These are phyloP conservation scores for Phytophthora capsici DNA, from an alignment of 352 stramenopile genomes.

Conservation along the genomic window DNA sequence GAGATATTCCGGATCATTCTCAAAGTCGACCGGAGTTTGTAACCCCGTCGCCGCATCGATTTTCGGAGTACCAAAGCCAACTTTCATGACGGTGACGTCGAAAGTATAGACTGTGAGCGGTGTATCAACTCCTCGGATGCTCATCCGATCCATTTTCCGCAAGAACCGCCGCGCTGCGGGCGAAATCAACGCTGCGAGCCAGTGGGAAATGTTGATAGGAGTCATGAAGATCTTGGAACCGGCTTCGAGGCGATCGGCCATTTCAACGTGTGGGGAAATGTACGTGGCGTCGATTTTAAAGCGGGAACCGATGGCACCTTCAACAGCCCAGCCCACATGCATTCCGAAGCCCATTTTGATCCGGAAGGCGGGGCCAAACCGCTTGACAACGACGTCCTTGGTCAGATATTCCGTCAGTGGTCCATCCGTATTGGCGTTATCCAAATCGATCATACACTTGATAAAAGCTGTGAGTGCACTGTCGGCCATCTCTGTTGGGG, in stretches of 20 bases:
- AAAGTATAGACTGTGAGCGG: constrained; percentile 90
- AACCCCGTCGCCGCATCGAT: constrained; percentile 63
- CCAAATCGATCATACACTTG: constrained; percentile 92
- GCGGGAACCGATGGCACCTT: constrained; percentile 95
- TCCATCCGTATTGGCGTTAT: constrained; percentile 84
- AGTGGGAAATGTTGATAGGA: constrained; percentile 88
- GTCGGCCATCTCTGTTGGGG: constrained; percentile 92
- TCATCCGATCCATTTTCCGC: constrained; percentile 88
- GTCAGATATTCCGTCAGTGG: constrained; percentile 74
- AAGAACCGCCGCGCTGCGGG: constrained; percentile 74
- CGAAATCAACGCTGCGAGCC: constrained; percentile 76
- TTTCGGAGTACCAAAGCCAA: constrained; percentile 77
- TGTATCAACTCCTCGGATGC: constrained; percentile 79
- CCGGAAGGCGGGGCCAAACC: constrained; percentile 80
- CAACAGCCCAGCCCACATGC: constrained; percentile 96
- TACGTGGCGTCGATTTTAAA: constrained; percentile 98
- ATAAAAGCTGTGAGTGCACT: constrained; percentile 95
- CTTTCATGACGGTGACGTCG: constrained; percentile 83
- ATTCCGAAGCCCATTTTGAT: constrained; percentile 96
- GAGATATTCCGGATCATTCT: constrained; percentile 85
- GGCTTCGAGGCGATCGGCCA: constrained; percentile 94
- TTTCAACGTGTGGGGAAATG: constrained; percentile 95
- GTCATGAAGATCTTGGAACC: constrained; percentile 94
- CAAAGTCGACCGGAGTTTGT: constrained; percentile 79
- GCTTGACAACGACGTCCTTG: constrained; percentile 77